These are phyloP conservation scores for Hericium alpestre DNA, from an alignment of 768 basidiomycete genomes.

Conservation along the genomic window DNA sequence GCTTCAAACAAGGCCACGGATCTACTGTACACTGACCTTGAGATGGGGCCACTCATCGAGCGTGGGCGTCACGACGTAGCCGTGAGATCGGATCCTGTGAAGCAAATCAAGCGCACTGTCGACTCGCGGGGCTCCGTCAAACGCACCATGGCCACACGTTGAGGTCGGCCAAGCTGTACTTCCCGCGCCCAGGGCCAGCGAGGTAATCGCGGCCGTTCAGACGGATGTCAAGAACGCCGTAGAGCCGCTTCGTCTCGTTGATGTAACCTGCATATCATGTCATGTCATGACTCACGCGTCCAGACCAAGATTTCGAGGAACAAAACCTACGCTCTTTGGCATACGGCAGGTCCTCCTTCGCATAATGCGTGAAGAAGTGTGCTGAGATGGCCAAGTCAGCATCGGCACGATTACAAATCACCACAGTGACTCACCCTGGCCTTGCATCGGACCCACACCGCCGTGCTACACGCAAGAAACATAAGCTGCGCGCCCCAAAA, in stretches of 20 bases:
- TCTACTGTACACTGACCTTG: constrained; percentile 28
- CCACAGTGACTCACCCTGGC: constrained; percentile 32
- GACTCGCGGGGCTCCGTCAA: not conserved
- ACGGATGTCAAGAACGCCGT: constrained; percentile 69
- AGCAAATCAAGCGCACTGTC: not conserved
- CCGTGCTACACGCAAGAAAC: constrained; percentile 43
- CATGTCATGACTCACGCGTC: not conserved
- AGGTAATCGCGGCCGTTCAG: constrained; percentile 67
- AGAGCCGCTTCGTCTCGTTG: constrained; percentile 76
- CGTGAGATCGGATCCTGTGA: constrained; percentile 44
- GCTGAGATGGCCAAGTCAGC: constrained; percentile 25
- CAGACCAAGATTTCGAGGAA: not conserved
- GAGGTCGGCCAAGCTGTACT: constrained; percentile 61
- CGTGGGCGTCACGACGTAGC: constrained; percentile 38
- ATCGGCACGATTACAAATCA: not conserved
- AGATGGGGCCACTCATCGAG: constrained; percentile 57
- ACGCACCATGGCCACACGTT: constrained; percentile 54
- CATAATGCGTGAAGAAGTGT: constrained; percentile 55
- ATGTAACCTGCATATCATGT: constrained; percentile 45
- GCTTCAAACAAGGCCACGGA: not conserved
- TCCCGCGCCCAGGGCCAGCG: constrained; percentile 65
- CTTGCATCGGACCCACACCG: constrained; percentile 80
- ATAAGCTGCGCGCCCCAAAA: not conserved
- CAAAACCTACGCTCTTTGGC: constrained; percentile 46
- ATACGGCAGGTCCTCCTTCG: constrained; percentile 60